Evolutionary conservation across 768 basidiomycete genomes (phyloP).

Genomic region (Boletus subcaerulescens): DNA sequence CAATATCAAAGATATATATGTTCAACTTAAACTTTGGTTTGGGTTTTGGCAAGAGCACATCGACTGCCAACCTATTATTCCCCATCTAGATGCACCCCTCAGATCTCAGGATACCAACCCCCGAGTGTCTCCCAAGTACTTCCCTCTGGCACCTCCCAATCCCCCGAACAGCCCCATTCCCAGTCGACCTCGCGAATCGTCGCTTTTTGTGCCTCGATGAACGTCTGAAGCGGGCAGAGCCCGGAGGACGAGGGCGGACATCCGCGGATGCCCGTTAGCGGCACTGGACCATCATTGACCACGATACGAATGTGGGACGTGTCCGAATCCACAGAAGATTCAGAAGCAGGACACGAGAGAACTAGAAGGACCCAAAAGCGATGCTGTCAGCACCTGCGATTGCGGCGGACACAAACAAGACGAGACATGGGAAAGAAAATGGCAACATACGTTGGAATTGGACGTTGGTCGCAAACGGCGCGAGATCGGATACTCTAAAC

Average conservation of each 20-base stretch:
- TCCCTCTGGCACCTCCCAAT: slow-evolving; percentile 71
- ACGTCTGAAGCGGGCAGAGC: slow-evolving; percentile 70
- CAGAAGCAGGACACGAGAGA: slow-evolving; percentile 45
- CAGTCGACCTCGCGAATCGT: slow-evolving; percentile 68
- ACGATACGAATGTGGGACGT: slow-evolving; percentile 71
- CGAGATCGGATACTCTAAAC: slow-evolving; percentile 73
- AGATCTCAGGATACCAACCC: slow-evolving; percentile 22
- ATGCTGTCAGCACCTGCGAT: not conserved
- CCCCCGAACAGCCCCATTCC: slow-evolving; percentile 69
- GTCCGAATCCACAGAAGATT: slow-evolving; percentile 9
- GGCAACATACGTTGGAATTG: slow-evolving; percentile 76
- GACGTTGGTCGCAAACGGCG: slow-evolving; percentile 86
- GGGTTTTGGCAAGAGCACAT: not conserved
- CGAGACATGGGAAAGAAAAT: slow-evolving; percentile 17
- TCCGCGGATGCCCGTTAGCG: slow-evolving; percentile 72
- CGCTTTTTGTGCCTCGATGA: slow-evolving; percentile 66
- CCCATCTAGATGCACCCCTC: no score
- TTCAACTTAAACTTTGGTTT: no score
- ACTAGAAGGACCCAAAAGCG: slow-evolving; percentile 38
- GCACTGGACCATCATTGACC: slow-evolving; percentile 84
- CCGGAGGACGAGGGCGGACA: slow-evolving; percentile 62
- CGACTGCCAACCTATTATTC: not conserved
- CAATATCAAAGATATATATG: no score
- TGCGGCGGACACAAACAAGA: not conserved
- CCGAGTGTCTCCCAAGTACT: slow-evolving; percentile 59